Percentiles rank a stretch among this genome's conserved stretches.
Evolutionary conservation across 192 early-diverging fungal genomes (phyloP).

Genomic region (Linderina pennispora): DNA sequence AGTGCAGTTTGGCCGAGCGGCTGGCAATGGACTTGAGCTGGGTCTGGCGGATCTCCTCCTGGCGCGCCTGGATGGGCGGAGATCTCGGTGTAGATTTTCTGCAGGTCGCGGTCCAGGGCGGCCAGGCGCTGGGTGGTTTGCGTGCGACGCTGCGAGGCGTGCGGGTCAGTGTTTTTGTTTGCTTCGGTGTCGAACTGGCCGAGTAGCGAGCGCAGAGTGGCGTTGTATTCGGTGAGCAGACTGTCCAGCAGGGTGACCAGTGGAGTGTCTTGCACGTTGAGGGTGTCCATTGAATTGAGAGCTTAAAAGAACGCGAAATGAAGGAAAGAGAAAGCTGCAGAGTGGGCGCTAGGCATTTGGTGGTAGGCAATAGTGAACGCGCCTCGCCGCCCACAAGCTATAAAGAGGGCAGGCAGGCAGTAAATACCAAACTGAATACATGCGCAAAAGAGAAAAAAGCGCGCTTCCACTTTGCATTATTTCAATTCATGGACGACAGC

Average conservation of each 20-base stretch:
- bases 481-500: neutral
- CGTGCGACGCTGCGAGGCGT: constrained; percentile 3
- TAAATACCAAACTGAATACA: neutral
- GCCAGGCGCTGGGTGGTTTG: constrained; percentile 7
- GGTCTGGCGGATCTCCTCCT: constrained; percentile 30
- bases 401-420: neutral
- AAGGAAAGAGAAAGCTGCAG: neutral
- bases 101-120: constrained; percentile 22
- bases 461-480: neutral
- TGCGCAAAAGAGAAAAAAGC: neutral
- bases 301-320: neutral
- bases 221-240: constrained; percentile 27
- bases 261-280: constrained; percentile 25
- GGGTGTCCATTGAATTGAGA: constrained; percentile 7
- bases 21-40: constrained; percentile 27
- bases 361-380: too few species aligned
- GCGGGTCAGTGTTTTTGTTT: constrained; percentile 17
- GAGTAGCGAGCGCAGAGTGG: constrained; percentile 25
- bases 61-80: constrained; percentile 32
- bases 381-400: too few species aligned
- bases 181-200: constrained; percentile 29
- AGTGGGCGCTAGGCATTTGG: too few species aligned
- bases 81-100: constrained; percentile 24
- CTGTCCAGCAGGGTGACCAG: constrained; percentile 30
- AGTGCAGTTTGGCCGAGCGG: constrained; percentile 29